These are phyloP conservation scores for Xylariaceae sp. DNA, from an alignment of 2,329 filamentous ascomycete genomes.

Conservation along the genomic window DNA sequence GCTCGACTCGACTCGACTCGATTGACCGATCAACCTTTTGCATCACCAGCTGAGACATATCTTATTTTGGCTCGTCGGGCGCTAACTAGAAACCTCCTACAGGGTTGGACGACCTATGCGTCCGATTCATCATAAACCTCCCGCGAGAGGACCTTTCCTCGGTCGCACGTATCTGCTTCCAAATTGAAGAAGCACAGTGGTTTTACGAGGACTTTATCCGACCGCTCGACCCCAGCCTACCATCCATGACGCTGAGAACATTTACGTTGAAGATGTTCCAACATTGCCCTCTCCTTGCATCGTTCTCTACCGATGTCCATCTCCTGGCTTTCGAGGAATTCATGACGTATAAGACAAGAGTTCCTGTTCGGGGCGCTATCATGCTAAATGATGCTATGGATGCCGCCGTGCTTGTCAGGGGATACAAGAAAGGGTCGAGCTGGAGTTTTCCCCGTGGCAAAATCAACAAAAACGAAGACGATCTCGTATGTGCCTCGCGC, in stretches of 20 bases:
- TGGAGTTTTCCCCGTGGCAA: slow-evolving; percentile 98
- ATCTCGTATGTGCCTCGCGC: slow-evolving; percentile 86
- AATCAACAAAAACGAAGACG: slow-evolving; percentile 95
- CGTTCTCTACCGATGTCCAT: slow-evolving; percentile 72
- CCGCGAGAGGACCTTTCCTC: slow-evolving; percentile 85
- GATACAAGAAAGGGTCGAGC: slow-evolving; percentile 93
- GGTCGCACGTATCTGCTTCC: slow-evolving; percentile 93
- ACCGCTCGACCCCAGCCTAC: slow-evolving; percentile 76
- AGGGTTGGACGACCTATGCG: slow-evolving; percentile 97
- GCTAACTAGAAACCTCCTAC: slow-evolving; percentile 18
- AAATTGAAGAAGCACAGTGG: slow-evolving; percentile 99
- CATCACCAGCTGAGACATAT: neutral
- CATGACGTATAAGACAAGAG: slow-evolving; percentile 85
- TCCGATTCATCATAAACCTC: slow-evolving; percentile 96
- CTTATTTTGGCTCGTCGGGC: neutral
- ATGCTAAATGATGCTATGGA: slow-evolving; percentile 94
- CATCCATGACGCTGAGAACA: slow-evolving; percentile 74
- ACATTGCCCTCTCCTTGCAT: slow-evolving; percentile 82
- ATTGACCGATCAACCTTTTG: neutral
- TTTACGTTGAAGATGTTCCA: slow-evolving; percentile 91
- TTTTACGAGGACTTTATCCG: slow-evolving; percentile 99
- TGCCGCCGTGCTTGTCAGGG: slow-evolving; percentile 85
- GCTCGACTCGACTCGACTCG: neutral
- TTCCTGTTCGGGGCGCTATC: slow-evolving; percentile 91
- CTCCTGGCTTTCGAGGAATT: slow-evolving; percentile 86